Evolutionary conservation across 306 rosid genomes (phyloP), one percentile per base, ranked within the genome.

Genomic region (Carpinus viminea): DNA sequence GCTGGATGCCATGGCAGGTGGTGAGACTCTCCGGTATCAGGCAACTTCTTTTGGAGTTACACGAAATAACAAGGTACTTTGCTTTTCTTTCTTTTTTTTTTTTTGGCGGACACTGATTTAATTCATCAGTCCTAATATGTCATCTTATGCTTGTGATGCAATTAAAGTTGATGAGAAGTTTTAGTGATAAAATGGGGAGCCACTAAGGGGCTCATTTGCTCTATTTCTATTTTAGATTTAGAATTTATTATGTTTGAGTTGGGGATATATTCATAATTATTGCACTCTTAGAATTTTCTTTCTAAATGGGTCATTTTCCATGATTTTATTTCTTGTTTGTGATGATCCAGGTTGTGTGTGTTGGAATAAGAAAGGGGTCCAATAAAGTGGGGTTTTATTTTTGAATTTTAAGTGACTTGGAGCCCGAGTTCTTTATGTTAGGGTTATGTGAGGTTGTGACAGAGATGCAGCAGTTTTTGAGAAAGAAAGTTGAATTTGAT

Each of bases 1-100:
- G 88, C 86, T 95, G 84, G 99, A 95, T 85, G 88, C 98, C 48
- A 95, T 93, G 98, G 99, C 99, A 11, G 99, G 99, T 80, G 87
- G 99, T 82, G 99, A 93, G 87, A 91, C 99, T 53, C 97, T 95
- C 41, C 93, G 97, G 64, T 93, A 90, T 79, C 98, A 93, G 81
- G 93, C 99, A 65, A 95, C 99, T 59, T 91, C 96, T 68, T 95
- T 92, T 79, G 99, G 99, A 51, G 92, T 89, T 56, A 83, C 98
- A 66, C 91, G 96, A 72, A 93, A 95, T 87, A 95, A 95, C 83
- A 95, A 95, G 99, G 99, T 95, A 80, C 43, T 21, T 47, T 53
- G 12, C 28, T 21, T n/a, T n/a, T n/a, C n/a, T 59, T 70, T 7
- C 3, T 55, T 13, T 26, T 1, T 41, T 38, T 66, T 11, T 75